Evolutionary conservation across 345 rosid genomes (phyloP), one percentile per base, ranked within the genome.

Genomic region (Cardamine occulta): DNA sequence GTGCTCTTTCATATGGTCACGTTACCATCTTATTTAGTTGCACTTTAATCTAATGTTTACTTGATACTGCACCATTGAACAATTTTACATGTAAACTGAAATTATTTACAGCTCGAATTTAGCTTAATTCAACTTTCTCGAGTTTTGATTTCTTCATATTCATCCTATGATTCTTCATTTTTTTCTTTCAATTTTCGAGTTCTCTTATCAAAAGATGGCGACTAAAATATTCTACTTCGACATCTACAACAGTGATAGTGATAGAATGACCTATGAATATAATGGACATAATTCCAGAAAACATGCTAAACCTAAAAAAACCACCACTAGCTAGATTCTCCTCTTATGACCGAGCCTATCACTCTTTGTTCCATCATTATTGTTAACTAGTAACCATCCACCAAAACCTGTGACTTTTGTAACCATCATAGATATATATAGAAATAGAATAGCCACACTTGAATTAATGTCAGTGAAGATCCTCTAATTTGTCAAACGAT

Each of bases 401-500:
- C 28, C 28, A 59, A 58, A 18, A 58, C 44, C 21, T 58, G 5
- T 18, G 28, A 37, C 15, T 59, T 34, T 39, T 10, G n/a, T 72
- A 37, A 49, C 60, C 60, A 61, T 61, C 61, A 49, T 48, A 72
- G 34, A 14, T n/a, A 24, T 37, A 54, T 13, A 45, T 2, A 47
- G 3, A 47, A 8, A 51, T 49, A 32, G n/a, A 52, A 23, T 15
- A 52, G 24, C 61, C 52, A 24, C 37, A 24, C 15, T 8, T 62
- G 48, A 37, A 37, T 63, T 8, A 45, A 63, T 29, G 63, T 32
- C 14, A 2, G 2, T 9, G 39, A 72, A 60, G 39, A 18, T 72
- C 4, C 42, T 72, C 68, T 51, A 17, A 10, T 70, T 49, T 52
- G 42, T 63, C 69, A 63, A 63, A 63, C 9, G 24, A 58, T 58